These are phyloP conservation scores for Suillus placidus DNA, from an alignment of 768 basidiomycete species.

Conservation along the genomic window DNA sequence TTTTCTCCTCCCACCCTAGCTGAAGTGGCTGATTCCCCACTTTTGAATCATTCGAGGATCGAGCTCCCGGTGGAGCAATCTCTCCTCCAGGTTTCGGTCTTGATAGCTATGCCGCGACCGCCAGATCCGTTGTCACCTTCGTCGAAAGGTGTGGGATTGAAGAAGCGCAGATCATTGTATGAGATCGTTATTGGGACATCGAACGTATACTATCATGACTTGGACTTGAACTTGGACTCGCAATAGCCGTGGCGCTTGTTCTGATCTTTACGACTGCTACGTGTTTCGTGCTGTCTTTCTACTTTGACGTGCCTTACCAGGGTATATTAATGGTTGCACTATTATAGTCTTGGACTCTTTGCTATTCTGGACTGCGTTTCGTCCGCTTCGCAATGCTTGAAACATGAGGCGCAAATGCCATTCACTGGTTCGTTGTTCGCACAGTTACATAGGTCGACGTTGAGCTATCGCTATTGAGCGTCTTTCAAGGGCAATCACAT, in stretches of 20 bases:
- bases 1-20: slow-evolving; percentile 20
- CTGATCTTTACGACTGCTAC: slow-evolving; percentile 8
- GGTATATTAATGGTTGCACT: slow-evolving; percentile 12
- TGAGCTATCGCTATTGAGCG: neutral
- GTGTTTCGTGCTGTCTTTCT: slow-evolving; percentile 18
- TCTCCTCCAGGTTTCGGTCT: slow-evolving; percentile 29
- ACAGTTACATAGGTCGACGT: neutral
- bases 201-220: slow-evolving; percentile 18
- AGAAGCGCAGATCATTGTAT: slow-evolving; percentile 9
- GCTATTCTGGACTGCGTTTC: neutral
- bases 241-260: slow-evolving; percentile 15
- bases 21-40: neutral
- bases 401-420: neutral
- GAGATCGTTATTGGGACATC: slow-evolving; percentile 34
- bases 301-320: slow-evolving; percentile 2
- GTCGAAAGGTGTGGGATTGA: slow-evolving; percentile 1
- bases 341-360: slow-evolving; percentile 11
- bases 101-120: slow-evolving; percentile 32
- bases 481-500: neutral
- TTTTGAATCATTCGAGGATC: neutral
- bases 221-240: slow-evolving; percentile 3
- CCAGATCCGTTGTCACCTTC: slow-evolving; percentile 5
- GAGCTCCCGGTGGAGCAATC: slow-evolving; percentile 20
- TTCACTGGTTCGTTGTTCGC: neutral
- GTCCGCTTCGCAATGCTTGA: neutral